Evolutionary conservation across 129 eudicot genomes (phyloP).

Genomic region (Helichrysum umbraculigerum): DNA sequence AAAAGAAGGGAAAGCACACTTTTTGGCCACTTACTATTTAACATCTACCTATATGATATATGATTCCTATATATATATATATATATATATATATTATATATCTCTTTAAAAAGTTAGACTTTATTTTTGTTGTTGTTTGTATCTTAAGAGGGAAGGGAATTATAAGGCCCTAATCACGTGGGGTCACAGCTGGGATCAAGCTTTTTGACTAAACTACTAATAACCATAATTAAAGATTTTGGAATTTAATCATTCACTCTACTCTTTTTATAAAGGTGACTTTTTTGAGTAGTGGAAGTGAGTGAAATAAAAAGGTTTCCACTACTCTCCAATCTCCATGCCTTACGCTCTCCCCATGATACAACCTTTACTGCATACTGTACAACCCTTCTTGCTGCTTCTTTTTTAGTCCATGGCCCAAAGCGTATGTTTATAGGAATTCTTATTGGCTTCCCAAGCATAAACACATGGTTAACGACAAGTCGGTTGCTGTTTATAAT

Average conservation of each 20-base stretch:
- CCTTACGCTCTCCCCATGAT: background rate
- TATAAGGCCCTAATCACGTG: constrained; percentile 21
- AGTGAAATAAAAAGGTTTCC: constrained; percentile 21
- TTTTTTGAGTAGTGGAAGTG: constrained; percentile 30
- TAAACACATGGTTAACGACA: constrained; percentile 18
- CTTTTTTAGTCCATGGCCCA: constrained; percentile 11
- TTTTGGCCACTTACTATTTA: too few relatives aligned
- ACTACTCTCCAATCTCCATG: constrained; percentile 18
- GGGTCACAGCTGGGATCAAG: constrained; percentile 16
- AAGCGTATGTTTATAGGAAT: constrained; percentile 16
- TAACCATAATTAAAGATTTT: background rate
- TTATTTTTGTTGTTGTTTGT: too few relatives aligned
- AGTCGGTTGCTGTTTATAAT: background rate
- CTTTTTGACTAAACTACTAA: constrained; percentile 35
- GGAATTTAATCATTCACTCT: constrained; percentile 35
- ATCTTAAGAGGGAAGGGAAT: background rate
- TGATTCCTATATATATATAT: too few relatives aligned
- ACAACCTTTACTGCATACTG: constrained; percentile 9
- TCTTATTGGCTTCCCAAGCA: constrained; percentile 23
- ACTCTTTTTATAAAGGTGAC: constrained; percentile 14
- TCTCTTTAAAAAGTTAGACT: too few relatives aligned
- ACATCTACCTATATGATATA: too few relatives aligned
- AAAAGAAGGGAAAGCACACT: too few relatives aligned
- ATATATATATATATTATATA: too few relatives aligned
- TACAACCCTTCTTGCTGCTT: constrained; percentile 6